These are phyloP conservation scores for Phytophthora podocarpi DNA, from an alignment of 352 stramenopile species.

Conservation along the genomic window DNA sequence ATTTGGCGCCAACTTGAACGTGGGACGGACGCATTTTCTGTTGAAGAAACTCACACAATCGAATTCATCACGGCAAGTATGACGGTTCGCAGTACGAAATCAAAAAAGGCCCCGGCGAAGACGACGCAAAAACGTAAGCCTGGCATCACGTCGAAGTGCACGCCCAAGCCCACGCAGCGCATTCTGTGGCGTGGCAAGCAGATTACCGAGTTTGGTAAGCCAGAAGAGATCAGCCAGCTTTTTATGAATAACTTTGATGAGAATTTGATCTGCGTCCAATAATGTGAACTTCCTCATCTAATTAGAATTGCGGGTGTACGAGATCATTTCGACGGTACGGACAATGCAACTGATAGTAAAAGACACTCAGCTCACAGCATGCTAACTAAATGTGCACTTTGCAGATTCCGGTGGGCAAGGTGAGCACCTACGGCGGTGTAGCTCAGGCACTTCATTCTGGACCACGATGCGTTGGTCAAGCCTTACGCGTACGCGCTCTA, in stretches of 20 bases:
- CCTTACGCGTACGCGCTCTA: constrained; percentile 56
- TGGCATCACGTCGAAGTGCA: constrained; percentile 15
- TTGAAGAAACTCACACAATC: constrained; percentile 20
- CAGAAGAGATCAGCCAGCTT: too few species aligned
- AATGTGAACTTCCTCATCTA: too few species aligned
- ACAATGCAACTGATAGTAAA: not conserved
- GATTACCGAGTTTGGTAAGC: constrained; percentile 77
- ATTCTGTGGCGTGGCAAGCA: constrained; percentile 72
- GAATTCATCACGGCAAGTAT: constrained; percentile 19
- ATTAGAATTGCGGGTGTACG: constrained; percentile 83
- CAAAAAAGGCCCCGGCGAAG: constrained; percentile 26
- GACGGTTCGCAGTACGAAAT: constrained; percentile 18
- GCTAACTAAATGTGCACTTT: not conserved
- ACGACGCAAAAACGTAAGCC: constrained; percentile 18
- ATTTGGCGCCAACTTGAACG: constrained; percentile 29
- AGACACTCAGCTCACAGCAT: too few species aligned
- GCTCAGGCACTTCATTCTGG: constrained; percentile 66
- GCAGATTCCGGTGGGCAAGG: constrained; percentile 78
- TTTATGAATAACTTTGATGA: too few species aligned
- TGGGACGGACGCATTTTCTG: not conserved
- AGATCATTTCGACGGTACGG: constrained; percentile 74
- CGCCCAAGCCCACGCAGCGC: constrained; percentile 48
- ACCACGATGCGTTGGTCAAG: constrained; percentile 78
- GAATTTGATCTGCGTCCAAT: too few species aligned
- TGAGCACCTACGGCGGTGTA: constrained; percentile 80